Conservation (phyloP, 2,329 filamentous ascomycete genomes). For the Aspergillus alliaceus region DNA sequence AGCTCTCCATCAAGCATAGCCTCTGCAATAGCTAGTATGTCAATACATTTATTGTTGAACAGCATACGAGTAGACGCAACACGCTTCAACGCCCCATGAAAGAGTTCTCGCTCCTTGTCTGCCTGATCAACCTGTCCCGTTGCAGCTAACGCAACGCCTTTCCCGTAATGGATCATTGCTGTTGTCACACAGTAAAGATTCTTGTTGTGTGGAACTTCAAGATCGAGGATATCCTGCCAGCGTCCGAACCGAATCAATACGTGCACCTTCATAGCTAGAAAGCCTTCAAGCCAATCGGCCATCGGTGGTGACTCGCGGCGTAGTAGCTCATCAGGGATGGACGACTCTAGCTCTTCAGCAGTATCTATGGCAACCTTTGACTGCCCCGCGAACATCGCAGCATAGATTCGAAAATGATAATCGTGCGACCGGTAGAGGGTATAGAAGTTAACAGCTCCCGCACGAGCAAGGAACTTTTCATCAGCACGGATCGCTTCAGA, state of each 20-base stretch:
- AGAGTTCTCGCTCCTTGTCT: conserved; percentile 50
- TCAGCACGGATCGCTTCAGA: conserved; percentile 66
- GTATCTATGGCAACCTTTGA: conserved; percentile 63
- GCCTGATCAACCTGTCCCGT: conserved; percentile 58
- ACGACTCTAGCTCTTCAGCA: conserved; percentile 57
- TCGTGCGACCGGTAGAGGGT: conserved; percentile 74
- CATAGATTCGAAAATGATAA: conserved; percentile 73
- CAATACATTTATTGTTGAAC: conserved; percentile 66
- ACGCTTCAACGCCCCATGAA: conserved; percentile 50
- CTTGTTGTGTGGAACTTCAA: conserved; percentile 58
- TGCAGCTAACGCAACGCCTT: conserved; percentile 66
- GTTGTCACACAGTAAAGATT: conserved; percentile 68
- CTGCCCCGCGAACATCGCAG: conserved; percentile 74
- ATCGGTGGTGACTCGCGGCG: conserved; percentile 67
- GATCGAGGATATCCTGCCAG: conserved; percentile 65
- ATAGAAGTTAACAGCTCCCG: conserved; percentile 69
- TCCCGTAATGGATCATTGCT: conserved; percentile 67
- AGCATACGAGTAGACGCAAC: conserved; percentile 63
- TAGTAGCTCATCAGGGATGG: conserved; percentile 64
- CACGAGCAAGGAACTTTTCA: conserved; percentile 60
- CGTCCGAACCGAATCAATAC: conserved; percentile 70
- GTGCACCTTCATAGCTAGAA: conserved; percentile 67
- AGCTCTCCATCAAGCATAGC: conserved; percentile 73
- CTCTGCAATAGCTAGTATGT: conserved; percentile 62
- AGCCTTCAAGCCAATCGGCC: conserved; percentile 77